Percentiles rank a stretch among this genome's conserved stretches.
These are phyloP conservation scores for Tulasnella sp. DNA, from an alignment of 768 basidiomycete genomes.

Conservation along the genomic window DNA sequence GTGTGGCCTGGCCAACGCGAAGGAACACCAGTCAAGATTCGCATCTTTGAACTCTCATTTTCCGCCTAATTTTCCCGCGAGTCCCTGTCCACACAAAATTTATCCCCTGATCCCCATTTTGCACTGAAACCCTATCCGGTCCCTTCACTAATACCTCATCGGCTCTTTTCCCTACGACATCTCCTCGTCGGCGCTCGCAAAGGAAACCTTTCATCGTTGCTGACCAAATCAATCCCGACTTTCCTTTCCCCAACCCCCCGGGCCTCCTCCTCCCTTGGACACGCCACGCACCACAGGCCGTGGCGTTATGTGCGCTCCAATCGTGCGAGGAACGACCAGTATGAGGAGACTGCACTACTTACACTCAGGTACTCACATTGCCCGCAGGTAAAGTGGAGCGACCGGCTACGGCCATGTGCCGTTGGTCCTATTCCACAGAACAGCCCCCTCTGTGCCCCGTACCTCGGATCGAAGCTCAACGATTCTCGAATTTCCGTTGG, in stretches of 20 bases:
- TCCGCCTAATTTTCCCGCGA: neutral
- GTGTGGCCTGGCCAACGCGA: neutral
- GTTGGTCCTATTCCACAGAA: neutral
- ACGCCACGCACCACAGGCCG: neutral
- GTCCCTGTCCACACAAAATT: neutral
- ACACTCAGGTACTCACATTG: neutral
- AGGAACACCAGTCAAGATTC: neutral
- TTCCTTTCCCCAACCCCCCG: neutral
- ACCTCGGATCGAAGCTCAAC: neutral
- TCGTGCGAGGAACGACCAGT: neutral
- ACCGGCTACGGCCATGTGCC: neutral
- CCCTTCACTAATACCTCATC: neutral
- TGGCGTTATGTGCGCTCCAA: neutral
- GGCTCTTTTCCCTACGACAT: neutral
- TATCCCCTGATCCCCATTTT: neutral
- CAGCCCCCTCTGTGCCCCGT: neutral
- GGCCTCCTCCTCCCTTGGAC: neutral
- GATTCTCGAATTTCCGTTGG: neutral
- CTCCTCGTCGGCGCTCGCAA: neutral
- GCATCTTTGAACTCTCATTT: neutral
- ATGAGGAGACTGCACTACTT: neutral
- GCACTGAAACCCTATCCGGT: neutral
- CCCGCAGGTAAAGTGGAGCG: neutral
- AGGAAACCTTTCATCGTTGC: neutral
- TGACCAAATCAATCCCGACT: neutral